Base-by-base conservation (phyloP, 345 rosid species). In the Carallia pectinifolia region DNA sequence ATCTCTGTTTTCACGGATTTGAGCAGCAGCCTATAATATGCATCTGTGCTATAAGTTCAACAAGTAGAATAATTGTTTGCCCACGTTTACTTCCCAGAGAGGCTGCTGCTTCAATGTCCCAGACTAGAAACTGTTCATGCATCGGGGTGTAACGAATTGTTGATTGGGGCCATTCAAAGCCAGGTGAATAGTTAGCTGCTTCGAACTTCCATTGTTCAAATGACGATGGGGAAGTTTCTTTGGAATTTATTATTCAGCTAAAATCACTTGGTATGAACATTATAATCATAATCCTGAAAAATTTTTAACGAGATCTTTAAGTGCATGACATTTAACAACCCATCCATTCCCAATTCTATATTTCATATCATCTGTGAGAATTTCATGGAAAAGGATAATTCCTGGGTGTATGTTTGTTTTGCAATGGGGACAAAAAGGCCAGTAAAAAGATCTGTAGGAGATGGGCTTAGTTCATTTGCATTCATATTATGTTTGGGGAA, bases 21-120 rank as follows among this genome's bases (percentile, higher is more conserved):
- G 7, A 74, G 58, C 29, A 50, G 17, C 50, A 54, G 34, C 27
- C 48, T 55, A 7, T 17, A 44, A 59, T 65, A 5, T 74, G 18
- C 27, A 18, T 9, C 33, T 23, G 7, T 27, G 27, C 18, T 19
- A 13, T 60, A 6, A 27, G 56, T 7, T 4, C 9, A 17, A 29
- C n/a, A 19, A 64, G 6, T 13, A 74, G 60, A 40, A 53, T 54
- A 48, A 67, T 47, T 38, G 4, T 44, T 54, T 17, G 60, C 12
- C 30, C 9, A 66, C 69, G 53, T 39, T 59, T 64, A 18, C 40
- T 19, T 60, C 19, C 29, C 88, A 74, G 92, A 92, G 67, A 90
- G 89, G 70, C 68, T 92, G 81, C 82, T 86, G n/a, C 87, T 96
- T 64, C 98, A 92, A 33, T 96, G 99, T 81, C 96, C 97, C 62